These are phyloP conservation scores for Chlorophyllum brunneum DNA, from an alignment of 768 basidiomycete genomes.

Conservation along the genomic window DNA sequence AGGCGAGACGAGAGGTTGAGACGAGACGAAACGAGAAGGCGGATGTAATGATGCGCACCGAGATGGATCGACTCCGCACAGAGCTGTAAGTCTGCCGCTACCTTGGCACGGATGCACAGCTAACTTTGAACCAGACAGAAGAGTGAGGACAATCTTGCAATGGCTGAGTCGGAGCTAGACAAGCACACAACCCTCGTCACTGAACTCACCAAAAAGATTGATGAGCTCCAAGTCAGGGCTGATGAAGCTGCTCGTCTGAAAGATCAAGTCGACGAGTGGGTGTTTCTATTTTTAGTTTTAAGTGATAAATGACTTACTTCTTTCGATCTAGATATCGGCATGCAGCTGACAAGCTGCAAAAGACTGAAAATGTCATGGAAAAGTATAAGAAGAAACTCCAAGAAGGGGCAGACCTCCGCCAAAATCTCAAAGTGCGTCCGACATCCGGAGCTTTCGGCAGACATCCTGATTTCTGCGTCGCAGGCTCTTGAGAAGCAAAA, in stretches of 20 bases:
- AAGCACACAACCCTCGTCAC: slow-evolving; percentile 65
- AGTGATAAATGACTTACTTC: slow-evolving; percentile 3
- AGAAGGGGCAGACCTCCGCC: slow-evolving; percentile 86
- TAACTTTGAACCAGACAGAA: slow-evolving; percentile 61
- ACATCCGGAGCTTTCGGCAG: not conserved
- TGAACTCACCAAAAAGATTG: slow-evolving; percentile 75
- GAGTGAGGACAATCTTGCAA: slow-evolving; percentile 87
- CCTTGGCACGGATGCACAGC: not conserved
- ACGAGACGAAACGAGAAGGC: slow-evolving; percentile 62
- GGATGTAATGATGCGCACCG: slow-evolving; percentile 72
- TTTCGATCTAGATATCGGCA: slow-evolving; percentile 67
- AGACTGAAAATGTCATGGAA: slow-evolving; percentile 96
- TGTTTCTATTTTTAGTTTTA: slow-evolving; percentile 5
- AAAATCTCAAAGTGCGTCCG: slow-evolving; percentile 70
- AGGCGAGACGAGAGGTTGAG: slow-evolving; percentile 56
- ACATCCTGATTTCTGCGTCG: not conserved
- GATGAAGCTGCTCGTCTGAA: slow-evolving; percentile 78
- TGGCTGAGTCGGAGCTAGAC: slow-evolving; percentile 80
- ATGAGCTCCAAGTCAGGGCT: slow-evolving; percentile 76
- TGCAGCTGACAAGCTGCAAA: slow-evolving; percentile 86
- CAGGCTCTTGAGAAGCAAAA: slow-evolving; percentile 93
- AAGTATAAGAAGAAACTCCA: slow-evolving; percentile 99
- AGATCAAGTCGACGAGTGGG: slow-evolving; percentile 93
- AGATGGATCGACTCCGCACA: slow-evolving; percentile 75
- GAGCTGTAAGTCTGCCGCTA: slow-evolving; percentile 68